Base-by-base conservation (phyloP, 495 filamentous ascomycete species). In the Aspergillus incahuasiensis region DNA sequence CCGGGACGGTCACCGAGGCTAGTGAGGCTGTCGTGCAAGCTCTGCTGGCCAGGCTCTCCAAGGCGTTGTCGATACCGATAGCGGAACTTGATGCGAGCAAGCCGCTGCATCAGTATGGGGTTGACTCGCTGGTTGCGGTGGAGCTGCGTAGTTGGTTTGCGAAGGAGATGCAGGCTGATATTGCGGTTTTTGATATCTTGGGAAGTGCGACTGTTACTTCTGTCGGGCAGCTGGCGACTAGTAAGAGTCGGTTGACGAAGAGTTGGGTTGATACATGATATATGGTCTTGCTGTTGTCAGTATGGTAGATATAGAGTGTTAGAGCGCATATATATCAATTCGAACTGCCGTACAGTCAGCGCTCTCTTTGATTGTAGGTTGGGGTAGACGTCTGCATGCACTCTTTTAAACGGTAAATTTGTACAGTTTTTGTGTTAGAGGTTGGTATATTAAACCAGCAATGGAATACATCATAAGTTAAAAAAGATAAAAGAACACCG, bases 401-500 rank as follows among this genome's bases (percentile, higher is more conserved):
- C 34, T 40, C 38, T 40, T 5, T 40, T 16, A 18, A 3, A 16
- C 16, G 13, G 18, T 16, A 40, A 22, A 45, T 22, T n/a, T 22
- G 42, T 45, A 45, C 42, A 45, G 22, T 22, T 45, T 12, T 16
- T 40, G 8, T 28, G 25, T 3, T 28, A 28, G 38, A 40, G 1
- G 38, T 40, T 40, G 42, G 22, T 22, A 6, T 2, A 38, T 22
- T 16, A 24, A 49, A 52, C 48, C 43, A 49, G 44, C 42, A 48
- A 16, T 42, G 40, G 48, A 63, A 55, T 52, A 55, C 34, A 57
- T 22, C 54, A 63, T 43, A 22, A 24, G 43, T 6, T 24, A 53
- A 8, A 5, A 47, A 47, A 30, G 55, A 20, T 25, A 50, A 61
- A 63, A 63, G 59, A 65, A 47, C 57, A 58, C 61, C 63, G 60